Percentiles rank a stretch among this genome's conserved stretches.
These are phyloP conservation scores for Flaveria brownii DNA, from an alignment of 129 eudicot genomes.

Conservation along the genomic window DNA sequence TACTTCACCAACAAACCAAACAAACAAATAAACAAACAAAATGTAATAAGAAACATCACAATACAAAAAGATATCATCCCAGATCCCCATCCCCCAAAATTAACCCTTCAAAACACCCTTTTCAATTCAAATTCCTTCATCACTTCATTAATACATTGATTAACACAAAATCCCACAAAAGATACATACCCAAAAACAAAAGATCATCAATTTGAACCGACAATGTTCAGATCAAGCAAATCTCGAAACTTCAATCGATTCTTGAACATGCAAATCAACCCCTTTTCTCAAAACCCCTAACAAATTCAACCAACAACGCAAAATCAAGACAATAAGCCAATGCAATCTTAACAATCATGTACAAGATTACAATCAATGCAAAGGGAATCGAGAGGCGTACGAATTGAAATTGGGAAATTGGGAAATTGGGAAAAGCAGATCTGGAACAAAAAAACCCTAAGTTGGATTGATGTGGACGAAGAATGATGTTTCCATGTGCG, in stretches of 20 bases:
- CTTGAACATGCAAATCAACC: slow-evolving; percentile 37
- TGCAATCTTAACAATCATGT: neutral
- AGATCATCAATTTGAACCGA: slow-evolving; percentile 17
- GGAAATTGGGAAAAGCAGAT: slow-evolving; percentile 15
- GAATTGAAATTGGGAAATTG: neutral
- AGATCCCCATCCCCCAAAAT: slow-evolving; percentile 1
- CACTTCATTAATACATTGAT: neutral
- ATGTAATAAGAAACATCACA: neutral
- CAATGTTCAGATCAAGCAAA: slow-evolving; percentile 22
- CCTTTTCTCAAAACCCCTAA: slow-evolving; percentile 24
- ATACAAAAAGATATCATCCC: neutral
- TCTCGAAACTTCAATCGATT: slow-evolving; percentile 23
- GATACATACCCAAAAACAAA: slow-evolving; percentile 24
- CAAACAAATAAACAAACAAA: neutral
- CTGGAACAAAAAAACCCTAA: slow-evolving; percentile 30
- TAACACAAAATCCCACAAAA: neutral
- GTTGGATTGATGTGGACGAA: neutral
- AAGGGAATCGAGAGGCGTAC: slow-evolving; percentile 26
- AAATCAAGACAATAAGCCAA: neutral
- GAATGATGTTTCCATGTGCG: neutral
- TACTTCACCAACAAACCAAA: slow-evolving; percentile 28
- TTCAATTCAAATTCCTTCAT: neutral
- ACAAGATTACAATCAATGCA: neutral
- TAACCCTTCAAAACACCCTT: neutral
- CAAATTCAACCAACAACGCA: neutral